These are phyloP conservation scores for Amanita rubescens DNA, from an alignment of 768 basidiomycete species.

Conservation along the genomic window DNA sequence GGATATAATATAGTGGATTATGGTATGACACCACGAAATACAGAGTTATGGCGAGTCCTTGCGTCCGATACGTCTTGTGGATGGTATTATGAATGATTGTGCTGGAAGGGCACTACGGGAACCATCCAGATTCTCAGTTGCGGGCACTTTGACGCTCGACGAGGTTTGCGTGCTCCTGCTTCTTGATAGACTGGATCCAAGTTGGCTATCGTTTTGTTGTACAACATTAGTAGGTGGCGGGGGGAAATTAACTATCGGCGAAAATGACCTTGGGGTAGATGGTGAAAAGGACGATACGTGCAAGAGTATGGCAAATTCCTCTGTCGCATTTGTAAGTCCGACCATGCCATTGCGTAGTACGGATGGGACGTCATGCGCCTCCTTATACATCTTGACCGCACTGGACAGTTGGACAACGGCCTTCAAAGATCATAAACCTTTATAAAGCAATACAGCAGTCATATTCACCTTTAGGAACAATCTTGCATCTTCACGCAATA, in stretches of 20 bases:
- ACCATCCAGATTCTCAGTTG: background rate
- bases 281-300: conserved; percentile 80
- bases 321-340: conserved; percentile 72
- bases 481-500: conserved; percentile 72
- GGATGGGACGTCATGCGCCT: conserved; percentile 45
- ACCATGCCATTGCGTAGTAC: conserved; percentile 64
- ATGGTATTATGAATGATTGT: conserved; percentile 15
- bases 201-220: conserved; percentile 37
- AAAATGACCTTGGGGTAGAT: conserved; percentile 46
- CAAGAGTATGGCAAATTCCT: conserved; percentile 81
- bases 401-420: conserved; percentile 72
- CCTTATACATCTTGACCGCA: conserved; percentile 58
- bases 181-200: conserved; percentile 50
- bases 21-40: background rate
- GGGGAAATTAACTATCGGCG: conserved; percentile 36
- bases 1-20: conserved; percentile 2
- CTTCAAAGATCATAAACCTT: conserved; percentile 27
- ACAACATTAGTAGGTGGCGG: conserved; percentile 19
- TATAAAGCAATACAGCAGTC: background rate
- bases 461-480: conserved; percentile 67
- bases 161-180: conserved; percentile 48
- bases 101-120: conserved; percentile 10
- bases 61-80: conserved; percentile 8
- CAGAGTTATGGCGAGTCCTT: background rate
- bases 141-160: conserved; percentile 11